Percentiles rank a stretch among this genome's conserved stretches.
phyloP scores from a whole-genome alignment of 2,329 filamentous ascomycete species.

The Penicillium brevicompactum region DNA sequence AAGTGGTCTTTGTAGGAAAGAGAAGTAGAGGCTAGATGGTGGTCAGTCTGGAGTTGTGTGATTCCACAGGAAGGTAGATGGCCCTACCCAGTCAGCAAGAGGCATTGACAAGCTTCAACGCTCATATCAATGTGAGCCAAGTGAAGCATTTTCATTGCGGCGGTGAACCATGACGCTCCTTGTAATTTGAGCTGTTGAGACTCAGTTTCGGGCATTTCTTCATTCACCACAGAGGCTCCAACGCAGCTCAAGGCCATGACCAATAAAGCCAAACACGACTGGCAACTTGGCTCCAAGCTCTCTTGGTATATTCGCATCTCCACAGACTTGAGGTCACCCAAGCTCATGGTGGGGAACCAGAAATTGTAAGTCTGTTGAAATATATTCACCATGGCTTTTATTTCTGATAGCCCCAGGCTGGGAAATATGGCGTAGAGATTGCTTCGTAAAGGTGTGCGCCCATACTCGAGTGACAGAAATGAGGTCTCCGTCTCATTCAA shows the following conservation, averaged over 20 bases:
- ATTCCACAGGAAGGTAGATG: neutral
- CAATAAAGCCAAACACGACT: constrained; percentile 9
- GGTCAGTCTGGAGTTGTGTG: neutral
- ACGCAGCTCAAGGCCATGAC: constrained; percentile 13
- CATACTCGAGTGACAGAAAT: constrained; percentile 4
- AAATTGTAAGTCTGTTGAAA: constrained; percentile 13
- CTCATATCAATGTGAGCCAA: constrained; percentile 13
- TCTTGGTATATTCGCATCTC: constrained; percentile 6
- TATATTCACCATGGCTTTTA: constrained; percentile 1
- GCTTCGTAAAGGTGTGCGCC: neutral
- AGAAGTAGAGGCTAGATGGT: constrained; percentile 6
- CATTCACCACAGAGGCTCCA: constrained; percentile 2
- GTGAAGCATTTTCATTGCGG: constrained; percentile 11
- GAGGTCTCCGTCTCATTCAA: neutral
- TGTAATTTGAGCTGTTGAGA: constrained; percentile 4
- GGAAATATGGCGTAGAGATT: constrained; percentile 6
- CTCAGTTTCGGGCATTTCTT: neutral
- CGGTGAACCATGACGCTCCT: constrained; percentile 8
- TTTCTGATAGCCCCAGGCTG: constrained; percentile 3
- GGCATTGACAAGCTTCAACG: constrained; percentile 9
- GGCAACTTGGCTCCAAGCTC: constrained; percentile 4
- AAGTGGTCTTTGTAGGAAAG: constrained; percentile 11
- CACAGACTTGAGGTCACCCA: neutral
- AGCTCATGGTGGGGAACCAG: constrained; percentile 12
- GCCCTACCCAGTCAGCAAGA: constrained; percentile 8